These are phyloP conservation scores for Taphrina flavorubra DNA, from an alignment of 1,139 yeast species.

Conservation along the genomic window DNA sequence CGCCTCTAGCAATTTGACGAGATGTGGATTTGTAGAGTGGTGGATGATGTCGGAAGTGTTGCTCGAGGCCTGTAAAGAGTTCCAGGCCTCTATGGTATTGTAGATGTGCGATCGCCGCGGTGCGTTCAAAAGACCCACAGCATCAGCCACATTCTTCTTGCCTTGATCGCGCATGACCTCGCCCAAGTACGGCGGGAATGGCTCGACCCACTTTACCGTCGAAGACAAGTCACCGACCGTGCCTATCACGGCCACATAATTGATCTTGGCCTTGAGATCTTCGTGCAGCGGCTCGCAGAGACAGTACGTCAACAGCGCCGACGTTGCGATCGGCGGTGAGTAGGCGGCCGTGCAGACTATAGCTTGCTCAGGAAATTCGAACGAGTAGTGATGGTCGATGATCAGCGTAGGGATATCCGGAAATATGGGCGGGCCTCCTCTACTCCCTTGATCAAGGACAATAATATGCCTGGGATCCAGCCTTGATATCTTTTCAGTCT, in stretches of 20 bases:
- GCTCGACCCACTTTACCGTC: slow-evolving; percentile 31
- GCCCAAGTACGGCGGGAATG: slow-evolving; percentile 36
- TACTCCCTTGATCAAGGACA: slow-evolving; percentile 32
- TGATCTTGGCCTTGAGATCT: background rate
- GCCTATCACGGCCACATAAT: slow-evolving; percentile 35
- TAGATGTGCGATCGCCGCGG: slow-evolving; percentile 30
- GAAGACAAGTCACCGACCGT: slow-evolving; percentile 35
- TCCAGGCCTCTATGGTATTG: slow-evolving; percentile 35
- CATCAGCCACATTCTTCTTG: slow-evolving; percentile 33
- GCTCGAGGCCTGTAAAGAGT: slow-evolving; percentile 13
- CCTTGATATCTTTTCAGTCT: slow-evolving; percentile 4
- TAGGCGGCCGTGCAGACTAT: slow-evolving; percentile 26
- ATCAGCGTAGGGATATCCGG: slow-evolving; percentile 28
- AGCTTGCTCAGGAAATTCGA: slow-evolving; percentile 37
- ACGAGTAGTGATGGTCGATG: slow-evolving; percentile 40
- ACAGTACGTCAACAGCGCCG: slow-evolving; percentile 34
- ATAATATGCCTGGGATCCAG: slow-evolving; percentile 19
- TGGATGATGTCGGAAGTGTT: slow-evolving; percentile 12
- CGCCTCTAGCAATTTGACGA: slow-evolving; percentile 20
- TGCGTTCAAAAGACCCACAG: slow-evolving; percentile 33
- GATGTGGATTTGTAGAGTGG: slow-evolving; percentile 29
- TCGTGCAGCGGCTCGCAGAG: slow-evolving; percentile 26
- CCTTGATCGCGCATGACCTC: slow-evolving; percentile 18
- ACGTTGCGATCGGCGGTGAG: slow-evolving; percentile 38
- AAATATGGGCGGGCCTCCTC: slow-evolving; percentile 35